Conservation (phyloP, 805 yeast species). For the Kuraishia hungarica region DNA sequence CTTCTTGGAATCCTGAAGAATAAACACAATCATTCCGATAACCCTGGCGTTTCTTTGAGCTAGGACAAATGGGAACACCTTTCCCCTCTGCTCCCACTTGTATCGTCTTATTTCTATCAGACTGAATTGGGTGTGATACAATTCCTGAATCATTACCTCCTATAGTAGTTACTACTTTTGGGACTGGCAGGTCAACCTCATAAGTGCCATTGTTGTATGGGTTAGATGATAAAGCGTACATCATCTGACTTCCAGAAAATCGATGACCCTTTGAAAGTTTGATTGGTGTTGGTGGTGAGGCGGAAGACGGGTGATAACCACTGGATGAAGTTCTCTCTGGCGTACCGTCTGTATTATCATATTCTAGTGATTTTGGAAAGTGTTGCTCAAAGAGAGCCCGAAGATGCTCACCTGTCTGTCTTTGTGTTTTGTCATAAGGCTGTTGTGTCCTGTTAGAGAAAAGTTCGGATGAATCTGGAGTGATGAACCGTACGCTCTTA, state of each 20-base stretch:
- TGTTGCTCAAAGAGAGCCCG: not conserved
- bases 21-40: too few relatives aligned
- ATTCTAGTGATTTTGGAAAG: not conserved
- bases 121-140: not conserved
- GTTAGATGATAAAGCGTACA: not conserved
- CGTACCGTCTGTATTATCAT: not conserved
- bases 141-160: not conserved
- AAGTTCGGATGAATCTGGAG: not conserved
- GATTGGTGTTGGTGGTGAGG: not conserved
- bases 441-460: not conserved
- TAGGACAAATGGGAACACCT: too few relatives aligned
- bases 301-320: not conserved
- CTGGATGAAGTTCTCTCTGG: not conserved
- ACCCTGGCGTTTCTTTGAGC: too few relatives aligned
- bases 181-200: not conserved
- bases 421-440: not conserved
- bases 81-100: too few relatives aligned
- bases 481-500: not conserved
- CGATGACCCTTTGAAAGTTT: not conserved
- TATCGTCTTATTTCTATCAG: too few relatives aligned
- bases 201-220: not conserved
- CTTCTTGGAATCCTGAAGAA: too few relatives aligned
- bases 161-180: too few relatives aligned
- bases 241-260: not conserved
- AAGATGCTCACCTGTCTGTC: not conserved